Conservation (phyloP, 805 yeast genomes). For the Hanseniaspora singularis region DNA sequence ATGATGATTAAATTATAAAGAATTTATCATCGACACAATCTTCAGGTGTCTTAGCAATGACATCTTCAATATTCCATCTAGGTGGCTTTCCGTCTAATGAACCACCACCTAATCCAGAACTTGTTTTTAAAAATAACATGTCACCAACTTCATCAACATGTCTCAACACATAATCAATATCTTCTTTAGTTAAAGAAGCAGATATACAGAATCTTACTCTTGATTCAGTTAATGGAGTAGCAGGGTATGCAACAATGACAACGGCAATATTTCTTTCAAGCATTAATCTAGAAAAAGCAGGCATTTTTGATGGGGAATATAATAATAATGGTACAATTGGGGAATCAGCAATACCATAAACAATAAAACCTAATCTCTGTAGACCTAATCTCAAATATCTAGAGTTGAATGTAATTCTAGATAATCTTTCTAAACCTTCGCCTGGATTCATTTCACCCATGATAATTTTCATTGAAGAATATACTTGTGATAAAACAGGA, state of each 20-base stretch:
- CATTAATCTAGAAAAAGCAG: slow-evolving; percentile 76
- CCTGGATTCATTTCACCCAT: slow-evolving; percentile 78
- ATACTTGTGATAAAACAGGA: slow-evolving; percentile 79
- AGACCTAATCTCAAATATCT: slow-evolving; percentile 84
- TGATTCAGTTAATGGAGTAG: slow-evolving; percentile 81
- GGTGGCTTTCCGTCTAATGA: slow-evolving; percentile 50
- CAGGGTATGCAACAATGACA: slow-evolving; percentile 95
- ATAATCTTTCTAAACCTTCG: slow-evolving; percentile 82
- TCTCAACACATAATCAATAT: slow-evolving; percentile 66
- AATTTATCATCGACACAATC: slow-evolving; percentile 39
- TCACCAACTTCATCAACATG: slow-evolving; percentile 72
- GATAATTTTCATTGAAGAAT: slow-evolving; percentile 65
- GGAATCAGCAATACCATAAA: slow-evolving; percentile 88
- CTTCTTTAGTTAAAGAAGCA: slow-evolving; percentile 84
- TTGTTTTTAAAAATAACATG: slow-evolving; percentile 56
- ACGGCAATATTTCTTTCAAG: slow-evolving; percentile 74
- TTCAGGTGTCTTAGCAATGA: slow-evolving; percentile 55
- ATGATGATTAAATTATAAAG: slow-evolving; percentile 27
- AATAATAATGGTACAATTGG: slow-evolving; percentile 86
- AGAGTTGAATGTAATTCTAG: slow-evolving; percentile 90
- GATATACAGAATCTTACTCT: slow-evolving; percentile 90
- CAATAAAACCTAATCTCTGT: slow-evolving; percentile 85
- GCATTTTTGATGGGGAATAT: slow-evolving; percentile 89
- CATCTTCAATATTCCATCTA: slow-evolving; percentile 71
- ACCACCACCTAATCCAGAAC: slow-evolving; percentile 65